phyloP scores from a whole-genome alignment of 352 stramenopile species.

The Nothophytophthora sp. region DNA sequence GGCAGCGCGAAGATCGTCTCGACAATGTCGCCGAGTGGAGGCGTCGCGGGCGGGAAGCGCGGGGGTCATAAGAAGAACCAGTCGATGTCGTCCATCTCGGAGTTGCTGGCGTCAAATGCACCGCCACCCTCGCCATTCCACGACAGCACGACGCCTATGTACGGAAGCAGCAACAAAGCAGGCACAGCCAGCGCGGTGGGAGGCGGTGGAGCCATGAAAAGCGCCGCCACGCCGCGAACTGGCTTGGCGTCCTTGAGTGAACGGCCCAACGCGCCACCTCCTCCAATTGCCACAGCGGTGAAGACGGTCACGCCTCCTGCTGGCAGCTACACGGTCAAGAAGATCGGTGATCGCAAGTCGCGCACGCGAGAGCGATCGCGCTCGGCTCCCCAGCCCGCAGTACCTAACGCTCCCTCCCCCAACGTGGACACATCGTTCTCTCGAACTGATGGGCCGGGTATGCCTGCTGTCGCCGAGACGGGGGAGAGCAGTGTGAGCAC shows the following conservation, averaged over 20 bases:
- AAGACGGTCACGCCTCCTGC: constrained; percentile 10
- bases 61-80: constrained; percentile 89
- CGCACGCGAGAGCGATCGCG: constrained; percentile 54
- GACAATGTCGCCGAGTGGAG: constrained; percentile 27
- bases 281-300: constrained; percentile 4
- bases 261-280: constrained; percentile 34
- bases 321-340: constrained; percentile 11
- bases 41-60: constrained; percentile 47
- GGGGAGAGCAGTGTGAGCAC: constrained; percentile 10
- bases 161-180: too few relatives aligned
- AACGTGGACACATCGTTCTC: constrained; percentile 12
- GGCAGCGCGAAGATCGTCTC: constrained; percentile 33
- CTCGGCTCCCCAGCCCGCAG: constrained; percentile 53
- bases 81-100: constrained; percentile 88
- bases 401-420: constrained; percentile 14
- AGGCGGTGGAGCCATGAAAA: constrained; percentile 40
- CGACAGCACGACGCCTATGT: constrained; percentile 39
- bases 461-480: constrained; percentile 19
- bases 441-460: constrained; percentile 13
- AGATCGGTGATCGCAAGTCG: constrained; percentile 25
- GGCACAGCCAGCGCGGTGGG: too few relatives aligned
- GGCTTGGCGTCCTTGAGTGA: constrained; percentile 74
- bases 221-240: constrained; percentile 58
- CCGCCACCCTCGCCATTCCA: constrained; percentile 57
- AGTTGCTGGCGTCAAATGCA: constrained; percentile 62